Evolutionary conservation across 345 rosid species (phyloP), one percentile per base, ranked within the genome.

Genomic region (Nasturtium officinale): DNA sequence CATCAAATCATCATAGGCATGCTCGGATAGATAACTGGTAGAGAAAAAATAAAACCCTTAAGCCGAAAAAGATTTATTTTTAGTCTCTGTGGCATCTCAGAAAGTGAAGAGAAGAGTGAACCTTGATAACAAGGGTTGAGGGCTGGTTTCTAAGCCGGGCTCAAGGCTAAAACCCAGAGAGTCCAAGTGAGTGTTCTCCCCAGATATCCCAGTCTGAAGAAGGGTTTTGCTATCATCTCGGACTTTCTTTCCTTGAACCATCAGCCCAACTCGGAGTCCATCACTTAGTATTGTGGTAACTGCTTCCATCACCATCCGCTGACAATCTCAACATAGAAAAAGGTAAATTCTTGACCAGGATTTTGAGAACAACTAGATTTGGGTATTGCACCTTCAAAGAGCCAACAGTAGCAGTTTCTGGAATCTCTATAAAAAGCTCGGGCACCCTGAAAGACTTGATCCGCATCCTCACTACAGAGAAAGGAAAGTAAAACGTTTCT

Each of bases 251-350:
- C 98, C 98, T 65, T 82, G 90, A 71, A 86, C 85, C 78, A 89
- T 90, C 23, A 94, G 80, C 35, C 96, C 97, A 42, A 94, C 83
- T 55, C 73, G 81, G 47, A 87, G 79, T 71, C 92, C 97, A 40
- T 92, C 87, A 62, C 96, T 89, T 46, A 94, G 87, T 62, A 91
- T 78, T 3, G 87, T 85, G 60, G 74, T 87, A 69, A 91, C 85
- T 68, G 97, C 98, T 71, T 94, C 98, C 98, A 90, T 79, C 71
- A 90, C 98, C 67, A 87, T 83, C 77, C 92, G 88, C 98, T 93
- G 75, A 37, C 11, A 52, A 57, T 62, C 62, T 23, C 51, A 7
- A 57, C 51, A 26, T 40, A 4, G n/a, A 18, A 46, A 26, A 73
- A 10, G 37, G n/a, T 61, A 17, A 76, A 70, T 15, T 32, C 45